Base-by-base conservation (phyloP, 371 early-diverging fungal genomes). In the Thermomucor indicae-seudaticae region DNA sequence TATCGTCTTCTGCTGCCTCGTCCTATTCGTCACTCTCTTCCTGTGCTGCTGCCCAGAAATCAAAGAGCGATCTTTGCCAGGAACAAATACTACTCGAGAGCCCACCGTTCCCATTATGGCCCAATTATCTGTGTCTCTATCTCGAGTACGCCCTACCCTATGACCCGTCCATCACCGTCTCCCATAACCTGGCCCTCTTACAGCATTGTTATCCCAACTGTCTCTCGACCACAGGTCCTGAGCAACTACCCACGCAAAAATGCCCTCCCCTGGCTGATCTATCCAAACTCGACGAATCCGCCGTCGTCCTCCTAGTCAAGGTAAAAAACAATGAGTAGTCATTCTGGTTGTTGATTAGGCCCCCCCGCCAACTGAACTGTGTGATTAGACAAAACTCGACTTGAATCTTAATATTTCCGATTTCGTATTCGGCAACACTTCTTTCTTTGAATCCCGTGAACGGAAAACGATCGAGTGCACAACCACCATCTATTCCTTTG, bases 401-500 rank as follows among this genome's bases (percentile, higher is more conserved):
- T 35, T 76, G 31, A 68, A 67, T 22, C 57, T 76, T 14, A 64
- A 60, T 30, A 68, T 70, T 14, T 50, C 66, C 4, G 71, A 71
- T 11, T 72, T 72, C 51, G 49, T 59, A 8, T 76, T 76, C 57
- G 50, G 64, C 49, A 76, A 70, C 49, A 68, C 65, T 6, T 72
- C 66, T 29, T 68, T 82, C 37, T 81, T 78, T 46, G 80, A 80
- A 31, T 70, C 81, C 7, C 55, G 50, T 19, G 72, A 75, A 22
- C 71, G 71, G 1, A 65, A 71, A 6, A 62, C 76, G 4, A 64
- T 85, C 22, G 70, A 80, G 55, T 82, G 84, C 59, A 79, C 75
- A 2, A 85, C 83, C 0, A 62, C 75, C 19, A 80, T 82, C 35
- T 83, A 83, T 35, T 84, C 84, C 0, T 85, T 82, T 60, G 84